Evolutionary conservation across 495 filamentous ascomycete species (phyloP).

Genomic region (Penicillium taxi): DNA sequence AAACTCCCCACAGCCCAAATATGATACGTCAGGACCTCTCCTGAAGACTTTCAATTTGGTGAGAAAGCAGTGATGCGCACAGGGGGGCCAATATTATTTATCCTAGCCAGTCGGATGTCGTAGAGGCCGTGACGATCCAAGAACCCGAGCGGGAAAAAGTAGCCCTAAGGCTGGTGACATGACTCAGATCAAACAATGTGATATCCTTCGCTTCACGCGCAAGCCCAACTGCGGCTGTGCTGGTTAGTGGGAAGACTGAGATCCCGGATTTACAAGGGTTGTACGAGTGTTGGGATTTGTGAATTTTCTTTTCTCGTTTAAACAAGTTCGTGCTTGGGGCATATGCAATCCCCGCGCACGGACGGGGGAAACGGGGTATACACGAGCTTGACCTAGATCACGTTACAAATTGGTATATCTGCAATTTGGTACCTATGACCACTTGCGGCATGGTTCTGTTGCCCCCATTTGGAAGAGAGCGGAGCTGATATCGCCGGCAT

Average conservation of each 20-base stretch:
- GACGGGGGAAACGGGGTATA: conserved; percentile 12
- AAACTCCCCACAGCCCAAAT: conserved; percentile 6
- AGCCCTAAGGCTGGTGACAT: conserved; percentile 2
- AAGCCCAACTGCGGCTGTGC: conserved; percentile 7
- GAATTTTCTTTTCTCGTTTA: conserved; percentile 13
- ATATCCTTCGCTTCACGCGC: conserved; percentile 5
- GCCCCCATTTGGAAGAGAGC: too few relatives aligned
- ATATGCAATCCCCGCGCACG: conserved; percentile 13
- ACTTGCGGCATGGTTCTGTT: too few relatives aligned
- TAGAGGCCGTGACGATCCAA: conserved; percentile 6
- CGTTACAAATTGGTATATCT: too few relatives aligned
- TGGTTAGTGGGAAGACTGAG: not conserved
- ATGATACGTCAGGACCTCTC: conserved; percentile 15
- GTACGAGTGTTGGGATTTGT: conserved; percentile 12
- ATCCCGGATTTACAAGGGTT: conserved; percentile 10
- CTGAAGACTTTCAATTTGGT: conserved; percentile 8
- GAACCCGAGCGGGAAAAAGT: conserved; percentile 4
- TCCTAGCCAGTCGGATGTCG: conserved; percentile 16
- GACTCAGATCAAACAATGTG: conserved; percentile 7
- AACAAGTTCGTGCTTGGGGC: too few relatives aligned
- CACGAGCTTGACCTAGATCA: conserved; percentile 21
- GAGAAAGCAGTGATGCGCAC: conserved; percentile 16
- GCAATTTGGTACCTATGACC: too few relatives aligned
- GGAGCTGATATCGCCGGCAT: not conserved
- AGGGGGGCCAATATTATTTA: conserved; percentile 7